phyloP scores from a whole-genome alignment of 2,329 filamentous ascomycete genomes.

The Lachnellula willkommii region DNA sequence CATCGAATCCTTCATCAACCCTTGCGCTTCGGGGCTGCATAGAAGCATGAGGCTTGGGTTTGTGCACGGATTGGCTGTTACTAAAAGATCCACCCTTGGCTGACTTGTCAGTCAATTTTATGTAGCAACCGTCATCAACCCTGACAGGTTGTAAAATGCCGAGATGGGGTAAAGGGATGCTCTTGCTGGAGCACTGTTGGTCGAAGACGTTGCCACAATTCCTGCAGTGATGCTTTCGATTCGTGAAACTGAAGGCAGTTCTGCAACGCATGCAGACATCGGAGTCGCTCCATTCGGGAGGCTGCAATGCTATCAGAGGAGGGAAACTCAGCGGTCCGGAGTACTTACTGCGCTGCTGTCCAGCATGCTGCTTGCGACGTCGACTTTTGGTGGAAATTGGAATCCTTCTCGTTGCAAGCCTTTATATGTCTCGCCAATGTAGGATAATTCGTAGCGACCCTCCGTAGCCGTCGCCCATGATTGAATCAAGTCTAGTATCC shows the following conservation, averaged over 20 bases:
- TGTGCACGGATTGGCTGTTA: slow-evolving; percentile 47
- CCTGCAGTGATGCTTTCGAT: slow-evolving; percentile 95
- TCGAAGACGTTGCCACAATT: slow-evolving; percentile 99
- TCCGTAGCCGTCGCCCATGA: slow-evolving; percentile 88
- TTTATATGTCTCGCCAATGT: slow-evolving; percentile 84
- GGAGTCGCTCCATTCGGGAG: slow-evolving; percentile 95
- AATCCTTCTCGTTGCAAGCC: slow-evolving; percentile 79
- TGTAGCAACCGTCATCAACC: slow-evolving; percentile 93
- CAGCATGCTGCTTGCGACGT: slow-evolving; percentile 93
- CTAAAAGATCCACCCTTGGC: slow-evolving; percentile 36
- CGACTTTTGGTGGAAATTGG: slow-evolving; percentile 78
- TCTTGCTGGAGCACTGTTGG: slow-evolving; percentile 87
- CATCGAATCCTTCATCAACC: slow-evolving; percentile 86
- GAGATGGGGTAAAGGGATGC: slow-evolving; percentile 80
- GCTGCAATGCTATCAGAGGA: slow-evolving; percentile 44
- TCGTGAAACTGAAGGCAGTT: slow-evolving; percentile 93
- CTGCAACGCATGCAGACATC: slow-evolving; percentile 98
- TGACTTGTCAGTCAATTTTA: slow-evolving; percentile 78
- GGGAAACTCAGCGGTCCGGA: not conserved
- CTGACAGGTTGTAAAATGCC: slow-evolving; percentile 87
- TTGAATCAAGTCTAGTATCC: slow-evolving; percentile 91
- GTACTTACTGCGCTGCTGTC: slow-evolving; percentile 83
- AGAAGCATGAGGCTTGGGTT: slow-evolving; percentile 57
- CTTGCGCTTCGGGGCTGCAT: slow-evolving; percentile 91
- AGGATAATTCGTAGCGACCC: slow-evolving; percentile 72